Evolutionary conservation across 2,329 filamentous ascomycete genomes (phyloP), one percentile per base, ranked within the genome.

Genomic region (Ascosphaera aggregata): DNA sequence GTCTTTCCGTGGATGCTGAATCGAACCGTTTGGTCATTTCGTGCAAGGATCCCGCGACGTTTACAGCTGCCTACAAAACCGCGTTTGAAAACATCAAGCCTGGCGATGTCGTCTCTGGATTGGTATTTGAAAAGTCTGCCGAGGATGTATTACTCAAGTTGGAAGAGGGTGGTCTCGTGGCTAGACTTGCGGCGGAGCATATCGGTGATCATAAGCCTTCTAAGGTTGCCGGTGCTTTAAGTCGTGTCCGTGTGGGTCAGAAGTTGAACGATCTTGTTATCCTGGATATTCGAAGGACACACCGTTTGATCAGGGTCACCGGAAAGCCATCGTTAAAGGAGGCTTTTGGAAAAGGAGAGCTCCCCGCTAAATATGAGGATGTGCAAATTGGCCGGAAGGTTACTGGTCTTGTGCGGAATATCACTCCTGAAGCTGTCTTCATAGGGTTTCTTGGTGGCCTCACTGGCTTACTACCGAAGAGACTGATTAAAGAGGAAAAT

Each of bases 41-140:
- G 16, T 98, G 89, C 66, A 93, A 92, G 57, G 84, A 93, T 47
- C 80, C 80, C 7, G 71, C 75, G 18, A 71, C 72, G 0, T 81
- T 89, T 49, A 78, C 79, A 8, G 74, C 80, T 31, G 78, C 80
- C 50, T 80, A 89, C 51, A 70, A 72, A 42, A 59, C 62, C 34
- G 78, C 78, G 1, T 72, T 92, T 48, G 74, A 79, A 50, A 70
- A 71, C 32, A 63, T 95, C 17, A 67, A 73, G 43, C 61, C 80
- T 32, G 85, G 86, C 27, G 66, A 76, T 39, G 52, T 86, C 34
- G 77, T 93, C 9, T 72, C 73, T 24, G 89, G 76, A 37, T 80
- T 73, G 37, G 80, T 86, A 3, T 73, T 73, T n/a, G 77, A 84
- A 51, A 86, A 85, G 58, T 76, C 77, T 0, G 73, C 73, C 42